Percentiles rank a stretch among this genome's conserved stretches.
Conservation (phyloP, 129 eudicot genomes). For the Artemisia annua region DNA sequence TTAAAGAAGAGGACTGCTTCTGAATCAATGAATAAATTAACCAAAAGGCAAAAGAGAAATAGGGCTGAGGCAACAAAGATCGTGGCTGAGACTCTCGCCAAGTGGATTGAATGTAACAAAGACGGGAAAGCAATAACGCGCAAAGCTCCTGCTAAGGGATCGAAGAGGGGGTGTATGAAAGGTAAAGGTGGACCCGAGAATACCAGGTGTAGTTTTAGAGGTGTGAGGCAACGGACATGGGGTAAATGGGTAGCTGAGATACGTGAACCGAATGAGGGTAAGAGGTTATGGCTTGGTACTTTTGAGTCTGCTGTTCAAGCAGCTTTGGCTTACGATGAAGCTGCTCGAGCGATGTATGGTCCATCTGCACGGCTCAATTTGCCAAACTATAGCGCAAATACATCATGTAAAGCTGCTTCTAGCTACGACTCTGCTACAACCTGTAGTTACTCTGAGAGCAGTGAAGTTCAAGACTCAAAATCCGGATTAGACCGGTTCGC, state of each 20-base stretch:
- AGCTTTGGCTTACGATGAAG: conserved; percentile 88
- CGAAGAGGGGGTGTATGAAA: conserved; percentile 92
- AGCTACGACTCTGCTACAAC: conserved; percentile 42
- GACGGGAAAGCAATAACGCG: conserved; percentile 23
- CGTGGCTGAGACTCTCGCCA: conserved; percentile 74
- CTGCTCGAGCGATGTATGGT: conserved; percentile 90
- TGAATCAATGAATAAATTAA: conserved; percentile 23
- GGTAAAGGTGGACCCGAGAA: conserved; percentile 94
- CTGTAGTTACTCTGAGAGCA: conserved; percentile 36
- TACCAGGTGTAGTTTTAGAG: conserved; percentile 53
- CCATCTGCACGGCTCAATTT: conserved; percentile 66
- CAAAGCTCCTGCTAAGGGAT: conserved; percentile 77
- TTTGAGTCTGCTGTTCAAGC: conserved; percentile 65
- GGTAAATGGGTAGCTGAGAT: conserved; percentile 99
- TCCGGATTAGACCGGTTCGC: not conserved
- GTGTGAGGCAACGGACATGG: conserved; percentile 94
- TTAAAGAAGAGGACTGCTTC: conserved; percentile 36
- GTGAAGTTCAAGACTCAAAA: conserved; percentile 21
- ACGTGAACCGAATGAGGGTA: conserved; percentile 78
- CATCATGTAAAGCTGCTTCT: conserved; percentile 26
- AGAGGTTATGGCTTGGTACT: conserved; percentile 84
- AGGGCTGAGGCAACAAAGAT: conserved; percentile 41
- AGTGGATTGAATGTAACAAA: conserved; percentile 59
- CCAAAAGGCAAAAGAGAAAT: conserved; percentile 51
- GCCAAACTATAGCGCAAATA: conserved; percentile 24